A percentile compares a stretch with the other conserved stretches of the same genome.
phyloP scores from a whole-genome alignment of 2,329 filamentous ascomycete genomes.

The Monosporascus cannonballus region DNA sequence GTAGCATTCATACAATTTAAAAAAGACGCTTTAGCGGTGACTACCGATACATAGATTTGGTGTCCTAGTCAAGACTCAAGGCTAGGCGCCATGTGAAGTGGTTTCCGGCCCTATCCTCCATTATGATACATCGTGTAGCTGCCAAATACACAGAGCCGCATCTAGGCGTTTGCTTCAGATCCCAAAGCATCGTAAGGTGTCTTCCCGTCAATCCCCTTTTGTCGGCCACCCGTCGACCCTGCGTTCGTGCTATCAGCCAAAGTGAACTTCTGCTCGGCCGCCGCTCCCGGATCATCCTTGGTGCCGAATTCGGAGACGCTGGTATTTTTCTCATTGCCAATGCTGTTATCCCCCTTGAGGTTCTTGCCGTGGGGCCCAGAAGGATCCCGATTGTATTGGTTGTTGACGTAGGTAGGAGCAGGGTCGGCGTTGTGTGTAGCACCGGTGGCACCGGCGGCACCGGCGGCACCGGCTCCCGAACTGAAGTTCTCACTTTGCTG shows the following conservation, averaged over 20 bases:
- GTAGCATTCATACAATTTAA: no score
- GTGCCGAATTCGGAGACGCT: conserved; percentile 39
- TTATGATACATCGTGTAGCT: no score
- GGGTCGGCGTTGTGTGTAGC: conserved; percentile 11
- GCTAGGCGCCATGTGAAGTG: no score
- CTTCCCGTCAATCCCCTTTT: conserved; percentile 27
- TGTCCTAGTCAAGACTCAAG: no score
- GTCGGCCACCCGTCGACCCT: conserved; percentile 42
- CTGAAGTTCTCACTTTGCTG: conserved; percentile 4
- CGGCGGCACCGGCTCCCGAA: conserved; percentile 19
- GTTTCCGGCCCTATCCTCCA: no score
- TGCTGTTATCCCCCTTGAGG: conserved; percentile 29
- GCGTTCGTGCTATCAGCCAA: conserved; percentile 50
- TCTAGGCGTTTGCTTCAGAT: conserved; percentile 12
- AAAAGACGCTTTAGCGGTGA: no score
- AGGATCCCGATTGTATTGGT: conserved; percentile 24
- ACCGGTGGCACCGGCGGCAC: background rate
- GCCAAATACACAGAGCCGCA: background rate
- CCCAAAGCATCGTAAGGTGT: conserved; percentile 16
- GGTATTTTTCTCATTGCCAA: conserved; percentile 33
- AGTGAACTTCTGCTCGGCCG: conserved; percentile 37
- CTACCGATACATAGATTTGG: no score
- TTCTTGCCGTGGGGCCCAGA: conserved; percentile 38
- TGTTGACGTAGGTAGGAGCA: conserved; percentile 34
- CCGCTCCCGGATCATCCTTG: conserved; percentile 39